Evolutionary conservation across 345 rosid genomes (phyloP).

Genomic region (Sisymbrium irio): DNA sequence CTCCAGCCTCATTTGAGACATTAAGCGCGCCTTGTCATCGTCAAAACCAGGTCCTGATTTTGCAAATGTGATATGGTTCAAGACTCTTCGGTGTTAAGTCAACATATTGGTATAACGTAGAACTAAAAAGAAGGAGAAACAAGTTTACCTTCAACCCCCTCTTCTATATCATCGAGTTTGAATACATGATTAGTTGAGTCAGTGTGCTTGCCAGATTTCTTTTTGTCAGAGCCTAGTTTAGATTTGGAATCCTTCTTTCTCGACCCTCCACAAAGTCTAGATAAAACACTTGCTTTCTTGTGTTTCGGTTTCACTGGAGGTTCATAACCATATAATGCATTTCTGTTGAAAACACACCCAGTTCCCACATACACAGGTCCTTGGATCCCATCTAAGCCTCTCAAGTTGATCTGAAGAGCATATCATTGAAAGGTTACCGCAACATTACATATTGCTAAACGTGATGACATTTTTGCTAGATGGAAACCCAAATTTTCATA

Average conservation of each 20-base stretch:
- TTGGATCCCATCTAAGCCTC: conserved; percentile 98
- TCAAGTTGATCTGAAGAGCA: conserved; percentile 74
- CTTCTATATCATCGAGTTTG: conserved; percentile 93
- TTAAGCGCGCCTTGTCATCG: conserved; percentile 85
- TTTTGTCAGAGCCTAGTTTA: conserved; percentile 71
- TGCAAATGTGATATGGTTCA: not conserved
- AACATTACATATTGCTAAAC: not conserved
- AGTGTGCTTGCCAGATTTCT: conserved; percentile 78
- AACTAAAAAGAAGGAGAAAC: not conserved
- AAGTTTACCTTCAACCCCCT: conserved; percentile 90
- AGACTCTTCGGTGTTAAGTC: not conserved
- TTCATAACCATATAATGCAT: conserved; percentile 92
- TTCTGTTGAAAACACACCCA: conserved; percentile 96
- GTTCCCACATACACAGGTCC: conserved; percentile 99
- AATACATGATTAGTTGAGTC: conserved; percentile 90
- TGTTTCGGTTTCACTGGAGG: conserved; percentile 90
- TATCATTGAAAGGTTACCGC: conserved; percentile 5
- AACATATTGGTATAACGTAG: not conserved
- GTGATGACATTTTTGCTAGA: too few relatives aligned
- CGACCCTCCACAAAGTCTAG: conserved; percentile 89
- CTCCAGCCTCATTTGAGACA: conserved; percentile 97
- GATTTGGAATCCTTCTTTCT: conserved; percentile 72
- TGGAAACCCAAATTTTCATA: too few relatives aligned
- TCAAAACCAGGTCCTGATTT: conserved; percentile 86
- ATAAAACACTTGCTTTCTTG: conserved; percentile 66